These are phyloP conservation scores for Singerocomus inundabilis DNA, from an alignment of 1,284 basidiomycete genomes.

Conservation along the genomic window DNA sequence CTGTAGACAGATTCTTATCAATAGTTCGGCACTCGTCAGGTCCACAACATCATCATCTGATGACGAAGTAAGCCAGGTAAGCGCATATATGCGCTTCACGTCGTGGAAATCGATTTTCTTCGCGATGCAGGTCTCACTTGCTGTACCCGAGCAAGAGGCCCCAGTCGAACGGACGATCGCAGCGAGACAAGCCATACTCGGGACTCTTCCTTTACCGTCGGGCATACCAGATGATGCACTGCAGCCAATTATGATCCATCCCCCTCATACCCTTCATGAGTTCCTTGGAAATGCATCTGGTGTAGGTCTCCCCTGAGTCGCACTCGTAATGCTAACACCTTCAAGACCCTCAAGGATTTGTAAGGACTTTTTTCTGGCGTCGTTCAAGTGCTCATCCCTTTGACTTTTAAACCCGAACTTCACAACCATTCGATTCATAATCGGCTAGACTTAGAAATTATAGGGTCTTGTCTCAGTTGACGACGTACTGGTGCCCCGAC, in stretches of 20 bases:
- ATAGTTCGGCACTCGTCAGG: conserved; percentile 4
- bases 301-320: conserved; percentile 40
- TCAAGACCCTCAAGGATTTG: conserved; percentile 46
- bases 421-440: neutral
- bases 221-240: conserved; percentile 62
- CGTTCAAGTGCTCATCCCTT: neutral
- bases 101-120: neutral
- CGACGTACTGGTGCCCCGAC: conserved; percentile 73
- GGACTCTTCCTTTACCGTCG: conserved; percentile 57
- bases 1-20: conserved; percentile 14
- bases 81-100: conserved; percentile 17
- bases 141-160: conserved; percentile 25
- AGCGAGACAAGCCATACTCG: conserved; percentile 54
- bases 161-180: conserved; percentile 50
- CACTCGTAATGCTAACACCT: conserved; percentile 11
- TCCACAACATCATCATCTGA: neutral
- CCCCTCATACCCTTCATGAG: conserved; percentile 62
- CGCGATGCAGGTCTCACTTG: conserved; percentile 17
- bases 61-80: conserved; percentile 17
- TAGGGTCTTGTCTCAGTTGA: conserved; percentile 60
- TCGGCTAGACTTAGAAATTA: conserved; percentile 56
- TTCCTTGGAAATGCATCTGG: conserved; percentile 60
- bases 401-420: neutral
- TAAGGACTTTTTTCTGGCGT: conserved; percentile 34
- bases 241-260: conserved; percentile 62